Conservation (phyloP, 2,329 filamentous ascomycete species). For the Byssothecium circinans region DNA sequence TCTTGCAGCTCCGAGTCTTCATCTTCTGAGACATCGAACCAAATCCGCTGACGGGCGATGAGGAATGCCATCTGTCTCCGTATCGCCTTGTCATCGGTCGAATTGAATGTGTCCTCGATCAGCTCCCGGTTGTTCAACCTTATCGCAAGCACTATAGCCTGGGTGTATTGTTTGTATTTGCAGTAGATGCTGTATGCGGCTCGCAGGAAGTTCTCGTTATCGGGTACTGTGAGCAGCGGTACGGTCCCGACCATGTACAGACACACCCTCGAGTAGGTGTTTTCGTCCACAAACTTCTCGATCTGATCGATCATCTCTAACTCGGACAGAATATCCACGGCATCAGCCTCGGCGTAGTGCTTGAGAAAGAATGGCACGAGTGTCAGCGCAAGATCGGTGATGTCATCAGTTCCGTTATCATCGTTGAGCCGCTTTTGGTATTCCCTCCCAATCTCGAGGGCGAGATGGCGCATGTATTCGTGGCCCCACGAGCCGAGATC, state of each 20-base stretch:
- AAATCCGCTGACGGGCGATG: slow-evolving; percentile 87
- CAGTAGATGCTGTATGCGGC: slow-evolving; percentile 94
- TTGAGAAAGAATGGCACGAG: slow-evolving; percentile 94
- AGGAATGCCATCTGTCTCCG: slow-evolving; percentile 95
- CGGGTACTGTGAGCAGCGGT: slow-evolving; percentile 92
- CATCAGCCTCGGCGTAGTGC: slow-evolving; percentile 97
- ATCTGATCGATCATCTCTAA: slow-evolving; percentile 95
- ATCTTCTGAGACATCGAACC: slow-evolving; percentile 70
- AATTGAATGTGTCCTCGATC: slow-evolving; percentile 79
- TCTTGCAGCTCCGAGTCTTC: slow-evolving; percentile 77
- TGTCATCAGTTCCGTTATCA: slow-evolving; percentile 80
- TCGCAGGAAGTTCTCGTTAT: slow-evolving; percentile 92
- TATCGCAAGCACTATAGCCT: slow-evolving; percentile 93
- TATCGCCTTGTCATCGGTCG: slow-evolving; percentile 76
- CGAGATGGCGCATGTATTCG: slow-evolving; percentile 95
- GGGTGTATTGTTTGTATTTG: slow-evolving; percentile 86
- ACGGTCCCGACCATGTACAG: slow-evolving; percentile 99
- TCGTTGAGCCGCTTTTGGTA: slow-evolving; percentile 84
- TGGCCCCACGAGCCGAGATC: slow-evolving; percentile 98
- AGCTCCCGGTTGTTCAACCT: slow-evolving; percentile 84
- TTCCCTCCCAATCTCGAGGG: slow-evolving; percentile 92
- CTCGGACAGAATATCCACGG: slow-evolving; percentile 95
- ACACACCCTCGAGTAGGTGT: slow-evolving; percentile 91
- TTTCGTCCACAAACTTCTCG: slow-evolving; percentile 84
- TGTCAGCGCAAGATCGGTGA: slow-evolving; percentile 79